phyloP scores from a whole-genome alignment of 805 yeast genomes.

The Candida sakaeoensis region DNA sequence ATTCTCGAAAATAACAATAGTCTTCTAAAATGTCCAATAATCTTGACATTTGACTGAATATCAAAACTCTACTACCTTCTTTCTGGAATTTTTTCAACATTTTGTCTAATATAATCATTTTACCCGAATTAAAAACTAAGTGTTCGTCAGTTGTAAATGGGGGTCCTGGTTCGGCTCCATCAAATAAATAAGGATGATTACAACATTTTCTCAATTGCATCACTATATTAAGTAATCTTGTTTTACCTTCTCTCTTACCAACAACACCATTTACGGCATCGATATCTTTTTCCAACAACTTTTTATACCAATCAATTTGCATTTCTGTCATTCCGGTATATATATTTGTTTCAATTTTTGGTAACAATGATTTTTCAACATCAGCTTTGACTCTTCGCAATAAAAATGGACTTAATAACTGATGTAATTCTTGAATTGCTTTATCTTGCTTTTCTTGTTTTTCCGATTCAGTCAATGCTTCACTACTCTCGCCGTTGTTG shows the following conservation, averaged over 20 bases:
- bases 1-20: slow-evolving; percentile 81
- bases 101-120: slow-evolving; percentile 85
- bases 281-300: slow-evolving; percentile 83
- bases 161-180: slow-evolving; percentile 99
- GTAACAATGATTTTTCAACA: slow-evolving; percentile 85
- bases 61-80: slow-evolving; percentile 85
- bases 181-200: slow-evolving; percentile 94
- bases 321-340: slow-evolving; percentile 94
- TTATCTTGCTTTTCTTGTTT: slow-evolving; percentile 58
- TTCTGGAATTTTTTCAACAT: slow-evolving; percentile 64
- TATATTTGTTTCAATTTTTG: slow-evolving; percentile 85
- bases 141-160: slow-evolving; percentile 96
- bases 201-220: slow-evolving; percentile 97
- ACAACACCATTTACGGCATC: slow-evolving; percentile 95
- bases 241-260: slow-evolving; percentile 92
- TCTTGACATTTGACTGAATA: slow-evolving; percentile 92
- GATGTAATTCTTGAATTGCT: slow-evolving; percentile 84
- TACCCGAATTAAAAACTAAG: slow-evolving; percentile 83
- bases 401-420: slow-evolving; percentile 82
- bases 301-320: slow-evolving; percentile 92
- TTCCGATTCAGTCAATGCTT: slow-evolving; percentile 14
- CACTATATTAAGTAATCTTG: slow-evolving; percentile 85
- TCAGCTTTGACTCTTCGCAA: slow-evolving; percentile 88
- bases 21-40: slow-evolving; percentile 87
- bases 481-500: slow-evolving; percentile 28